Conservation (phyloP, 2,329 filamentous ascomycete genomes). For the Pochonia chlamydosporia region DNA sequence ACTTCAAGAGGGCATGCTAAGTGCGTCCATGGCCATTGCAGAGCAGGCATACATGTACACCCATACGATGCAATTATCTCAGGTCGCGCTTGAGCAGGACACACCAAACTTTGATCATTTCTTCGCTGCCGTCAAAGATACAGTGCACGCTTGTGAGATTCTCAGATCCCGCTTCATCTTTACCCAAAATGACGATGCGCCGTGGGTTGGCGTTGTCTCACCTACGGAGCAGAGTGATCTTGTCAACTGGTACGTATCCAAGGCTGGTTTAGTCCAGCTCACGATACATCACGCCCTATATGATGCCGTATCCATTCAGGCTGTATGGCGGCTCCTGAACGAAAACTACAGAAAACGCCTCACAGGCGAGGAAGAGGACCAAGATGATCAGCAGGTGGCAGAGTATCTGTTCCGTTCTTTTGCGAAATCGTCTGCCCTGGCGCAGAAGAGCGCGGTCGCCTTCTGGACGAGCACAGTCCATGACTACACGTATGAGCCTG, state of each 20-base stretch:
- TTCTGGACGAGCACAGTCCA: neutral
- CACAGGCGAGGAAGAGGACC: neutral
- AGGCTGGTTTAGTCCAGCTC: slow-evolving; percentile 7
- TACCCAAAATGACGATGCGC: slow-evolving; percentile 13
- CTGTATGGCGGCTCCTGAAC: slow-evolving; percentile 12
- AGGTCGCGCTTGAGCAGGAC: slow-evolving; percentile 9
- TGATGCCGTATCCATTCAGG: slow-evolving; percentile 15
- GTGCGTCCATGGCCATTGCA: slow-evolving; percentile 14
- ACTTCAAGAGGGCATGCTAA: slow-evolving; percentile 20
- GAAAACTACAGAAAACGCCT: slow-evolving; percentile 11
- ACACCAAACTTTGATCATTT: slow-evolving; percentile 10
- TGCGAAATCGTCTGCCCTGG: neutral
- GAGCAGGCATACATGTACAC: slow-evolving; percentile 16
- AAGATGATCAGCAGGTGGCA: neutral
- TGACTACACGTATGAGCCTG: slow-evolving; percentile 1
- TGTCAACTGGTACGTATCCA: slow-evolving; percentile 8
- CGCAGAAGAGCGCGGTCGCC: neutral
- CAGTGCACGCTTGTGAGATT: slow-evolving; percentile 18
- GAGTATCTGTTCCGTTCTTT: slow-evolving; percentile 1
- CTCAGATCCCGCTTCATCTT: slow-evolving; percentile 17
- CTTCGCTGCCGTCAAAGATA: slow-evolving; percentile 14
- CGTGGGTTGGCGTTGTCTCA: slow-evolving; percentile 18
- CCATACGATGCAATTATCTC: slow-evolving; percentile 16
- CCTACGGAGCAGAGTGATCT: slow-evolving; percentile 14
- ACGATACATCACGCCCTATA: slow-evolving; percentile 18